Conservation (phyloP, 1,284 basidiomycete species). For the Cutaneotrichosporon spelunceum region DNA sequence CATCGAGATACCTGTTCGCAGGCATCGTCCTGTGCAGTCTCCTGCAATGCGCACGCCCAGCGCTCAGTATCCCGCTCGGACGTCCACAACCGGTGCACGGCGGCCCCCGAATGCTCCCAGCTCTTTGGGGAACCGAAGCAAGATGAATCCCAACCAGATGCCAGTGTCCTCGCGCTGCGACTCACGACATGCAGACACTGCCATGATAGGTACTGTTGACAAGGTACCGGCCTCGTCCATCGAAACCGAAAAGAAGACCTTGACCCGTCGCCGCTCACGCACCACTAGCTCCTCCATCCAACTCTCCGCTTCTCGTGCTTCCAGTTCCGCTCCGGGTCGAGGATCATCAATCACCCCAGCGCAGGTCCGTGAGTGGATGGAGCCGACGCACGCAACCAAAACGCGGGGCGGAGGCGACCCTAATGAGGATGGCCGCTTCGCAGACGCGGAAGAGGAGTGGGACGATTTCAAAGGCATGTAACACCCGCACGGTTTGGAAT, state of each 20-base stretch:
- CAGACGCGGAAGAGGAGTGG: background rate
- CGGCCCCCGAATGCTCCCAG: background rate
- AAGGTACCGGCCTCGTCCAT: background rate
- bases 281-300: background rate
- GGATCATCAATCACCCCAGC: background rate
- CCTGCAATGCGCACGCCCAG: background rate
- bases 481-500: too few species aligned
- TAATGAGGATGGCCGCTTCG: background rate
- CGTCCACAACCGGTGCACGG: background rate
- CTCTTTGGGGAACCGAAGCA: too few species aligned
- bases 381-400: background rate
- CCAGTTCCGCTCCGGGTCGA: background rate
- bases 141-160: too few species aligned
- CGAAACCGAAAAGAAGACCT: background rate
- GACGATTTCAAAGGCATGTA: too few species aligned
- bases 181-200: too few species aligned
- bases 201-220: background rate
- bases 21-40: background rate
- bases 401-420: too few species aligned
- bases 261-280: background rate
- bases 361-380: background rate
- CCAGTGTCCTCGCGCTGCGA: too few species aligned
- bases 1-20: background rate
- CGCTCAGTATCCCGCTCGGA: background rate
- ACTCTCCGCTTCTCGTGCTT: background rate